phyloP scores from a whole-genome alignment of 805 yeast species.

The Starmerella gropengiesseri region DNA sequence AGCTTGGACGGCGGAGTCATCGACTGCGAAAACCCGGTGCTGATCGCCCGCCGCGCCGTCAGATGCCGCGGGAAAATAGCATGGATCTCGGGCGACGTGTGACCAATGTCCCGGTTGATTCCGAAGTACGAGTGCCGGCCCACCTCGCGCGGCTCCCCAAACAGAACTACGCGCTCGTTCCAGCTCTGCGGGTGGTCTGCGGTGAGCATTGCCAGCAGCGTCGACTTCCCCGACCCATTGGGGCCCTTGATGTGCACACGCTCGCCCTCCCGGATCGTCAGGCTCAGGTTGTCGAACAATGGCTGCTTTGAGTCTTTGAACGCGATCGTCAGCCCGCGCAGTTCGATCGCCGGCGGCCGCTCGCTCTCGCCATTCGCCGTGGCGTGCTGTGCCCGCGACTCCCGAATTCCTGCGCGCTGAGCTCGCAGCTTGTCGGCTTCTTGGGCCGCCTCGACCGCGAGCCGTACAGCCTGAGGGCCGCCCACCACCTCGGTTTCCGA shows the following conservation, averaged over 20 bases:
- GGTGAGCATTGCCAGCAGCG: slow-evolving; percentile 69
- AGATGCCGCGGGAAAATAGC: slow-evolving; percentile 59
- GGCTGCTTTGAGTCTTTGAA: slow-evolving; percentile 45
- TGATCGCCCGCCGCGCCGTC: slow-evolving; percentile 45
- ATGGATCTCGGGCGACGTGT: slow-evolving; percentile 86
- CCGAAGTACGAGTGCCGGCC: slow-evolving; percentile 71
- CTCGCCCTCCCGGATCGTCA: slow-evolving; percentile 61
- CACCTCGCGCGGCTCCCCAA: slow-evolving; percentile 57
- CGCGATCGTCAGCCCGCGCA: slow-evolving; percentile 51
- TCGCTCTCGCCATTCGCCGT: not conserved
- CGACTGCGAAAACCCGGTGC: slow-evolving; percentile 69
- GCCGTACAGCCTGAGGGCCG: slow-evolving; percentile 4
- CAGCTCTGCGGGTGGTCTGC: slow-evolving; percentile 97
- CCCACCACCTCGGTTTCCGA: slow-evolving; percentile 38
- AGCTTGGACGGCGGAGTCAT: slow-evolving; percentile 41
- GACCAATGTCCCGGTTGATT: slow-evolving; percentile 68
- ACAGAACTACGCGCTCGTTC: slow-evolving; percentile 54
- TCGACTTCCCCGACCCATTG: slow-evolving; percentile 91
- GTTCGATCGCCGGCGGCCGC: slow-evolving; percentile 34
- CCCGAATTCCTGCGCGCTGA: not conserved
- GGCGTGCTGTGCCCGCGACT: not conserved
- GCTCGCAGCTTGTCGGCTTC: slow-evolving; percentile 6
- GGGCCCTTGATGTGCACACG: slow-evolving; percentile 83
- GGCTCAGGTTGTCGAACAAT: slow-evolving; percentile 47
- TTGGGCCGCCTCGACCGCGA: not conserved